phyloP scores from a whole-genome alignment of 2,329 filamentous ascomycete genomes.

The Microcyclospora tardicrescens region DNA sequence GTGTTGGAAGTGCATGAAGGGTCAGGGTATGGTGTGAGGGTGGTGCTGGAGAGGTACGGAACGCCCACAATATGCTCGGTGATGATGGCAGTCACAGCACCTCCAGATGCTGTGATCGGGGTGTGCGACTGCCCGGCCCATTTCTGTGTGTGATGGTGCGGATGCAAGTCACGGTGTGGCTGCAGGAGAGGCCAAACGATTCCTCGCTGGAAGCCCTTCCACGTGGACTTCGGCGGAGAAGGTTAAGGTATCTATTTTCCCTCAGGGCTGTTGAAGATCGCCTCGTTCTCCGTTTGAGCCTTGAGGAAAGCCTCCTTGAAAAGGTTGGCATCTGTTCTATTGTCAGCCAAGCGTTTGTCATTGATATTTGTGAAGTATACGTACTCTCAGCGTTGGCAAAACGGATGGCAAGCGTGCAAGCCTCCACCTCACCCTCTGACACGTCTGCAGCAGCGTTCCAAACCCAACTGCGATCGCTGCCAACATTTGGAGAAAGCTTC shows the following conservation, averaged over 20 bases:
- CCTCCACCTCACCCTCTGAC: slow-evolving; percentile 94
- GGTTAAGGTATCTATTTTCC: slow-evolving; percentile 1
- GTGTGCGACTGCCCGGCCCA: too few species aligned
- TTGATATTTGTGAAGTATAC: slow-evolving; percentile 24
- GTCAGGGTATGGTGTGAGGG: slow-evolving; percentile 1
- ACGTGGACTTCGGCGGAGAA: too few species aligned
- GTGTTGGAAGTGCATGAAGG: not conserved
- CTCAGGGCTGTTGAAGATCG: slow-evolving; percentile 47
- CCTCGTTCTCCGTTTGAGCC: slow-evolving; percentile 92
- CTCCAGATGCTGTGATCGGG: not conserved
- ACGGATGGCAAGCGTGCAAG: slow-evolving; percentile 87
- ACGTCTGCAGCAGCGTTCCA: slow-evolving; percentile 98
- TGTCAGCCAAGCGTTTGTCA: slow-evolving; percentile 5
- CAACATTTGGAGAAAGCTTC: slow-evolving; percentile 96
- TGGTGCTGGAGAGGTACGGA: slow-evolving; percentile 3
- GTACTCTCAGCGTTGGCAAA: slow-evolving; percentile 96
- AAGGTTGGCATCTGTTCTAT: slow-evolving; percentile 64
- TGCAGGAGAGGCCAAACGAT: too few species aligned
- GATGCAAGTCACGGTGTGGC: too few species aligned
- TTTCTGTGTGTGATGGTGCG: too few species aligned
- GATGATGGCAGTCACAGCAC: not conserved
- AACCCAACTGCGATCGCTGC: slow-evolving; percentile 96
- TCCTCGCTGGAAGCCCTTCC: too few species aligned
- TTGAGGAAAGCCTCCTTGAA: slow-evolving; percentile 98
- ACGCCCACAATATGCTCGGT: slow-evolving; percentile 8